Conservation (phyloP, 2,329 filamentous ascomycete genomes). For the Aspergillus aculeatus region DNA sequence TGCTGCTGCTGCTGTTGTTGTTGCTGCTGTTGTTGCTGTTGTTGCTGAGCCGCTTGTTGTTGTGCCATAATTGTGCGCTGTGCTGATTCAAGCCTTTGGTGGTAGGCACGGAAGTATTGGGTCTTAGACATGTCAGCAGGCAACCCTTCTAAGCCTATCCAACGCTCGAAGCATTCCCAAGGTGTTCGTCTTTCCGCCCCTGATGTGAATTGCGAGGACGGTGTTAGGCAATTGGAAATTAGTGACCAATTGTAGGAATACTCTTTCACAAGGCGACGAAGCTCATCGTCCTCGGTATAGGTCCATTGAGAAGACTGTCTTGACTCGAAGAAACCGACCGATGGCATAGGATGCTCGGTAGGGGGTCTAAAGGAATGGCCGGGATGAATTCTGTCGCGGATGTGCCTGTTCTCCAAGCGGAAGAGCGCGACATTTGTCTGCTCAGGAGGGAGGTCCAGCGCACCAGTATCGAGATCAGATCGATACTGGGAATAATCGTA, state of each 20-base stretch:
- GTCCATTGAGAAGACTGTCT: slow-evolving; percentile 90
- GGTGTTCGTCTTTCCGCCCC: slow-evolving; percentile 86
- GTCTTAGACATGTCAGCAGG: slow-evolving; percentile 93
- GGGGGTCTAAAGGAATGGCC: slow-evolving; percentile 92
- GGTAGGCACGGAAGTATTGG: slow-evolving; percentile 83
- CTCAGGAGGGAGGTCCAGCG: slow-evolving; percentile 61
- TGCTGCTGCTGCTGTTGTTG: slow-evolving; percentile 53
- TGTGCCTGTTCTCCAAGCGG: slow-evolving; percentile 80
- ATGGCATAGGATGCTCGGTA: slow-evolving; percentile 86
- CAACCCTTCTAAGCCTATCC: slow-evolving; percentile 87
- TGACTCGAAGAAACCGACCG: slow-evolving; percentile 84
- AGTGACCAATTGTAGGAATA: slow-evolving; percentile 98
- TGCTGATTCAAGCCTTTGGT: slow-evolving; percentile 61
- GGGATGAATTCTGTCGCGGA: slow-evolving; percentile 84
- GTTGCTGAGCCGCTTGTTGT: slow-evolving; percentile 50
- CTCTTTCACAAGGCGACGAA: slow-evolving; percentile 80
- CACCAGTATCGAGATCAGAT: slow-evolving; percentile 57
- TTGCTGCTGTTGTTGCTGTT: slow-evolving; percentile 53
- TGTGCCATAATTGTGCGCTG: slow-evolving; percentile 59
- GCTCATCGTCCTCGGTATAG: slow-evolving; percentile 81
- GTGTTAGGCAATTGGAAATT: slow-evolving; percentile 75
- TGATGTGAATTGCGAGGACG: slow-evolving; percentile 74
- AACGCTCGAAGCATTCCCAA: slow-evolving; percentile 98
- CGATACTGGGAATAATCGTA: slow-evolving; percentile 77
- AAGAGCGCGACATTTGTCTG: slow-evolving; percentile 82